Evolutionary conservation across 2,329 filamentous ascomycete species (phyloP).

Genomic region (Rachicladosporium sp.): DNA sequence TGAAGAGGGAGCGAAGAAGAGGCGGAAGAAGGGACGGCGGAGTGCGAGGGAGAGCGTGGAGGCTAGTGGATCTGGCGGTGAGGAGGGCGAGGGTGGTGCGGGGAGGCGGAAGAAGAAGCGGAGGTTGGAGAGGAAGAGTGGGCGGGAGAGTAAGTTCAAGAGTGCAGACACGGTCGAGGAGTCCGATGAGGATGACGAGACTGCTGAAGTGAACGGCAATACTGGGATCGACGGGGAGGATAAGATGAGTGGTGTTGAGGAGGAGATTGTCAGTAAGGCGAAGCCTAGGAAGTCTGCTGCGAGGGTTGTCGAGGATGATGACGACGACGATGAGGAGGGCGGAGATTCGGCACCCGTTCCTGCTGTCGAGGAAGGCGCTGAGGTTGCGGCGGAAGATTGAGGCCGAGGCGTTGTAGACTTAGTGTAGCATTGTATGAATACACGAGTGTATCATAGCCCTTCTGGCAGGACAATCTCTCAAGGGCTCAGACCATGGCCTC

Average conservation of each 20-base stretch:
- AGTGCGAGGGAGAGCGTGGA: constrained; percentile 38
- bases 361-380: constrained; percentile 6
- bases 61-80: constrained; percentile 20
- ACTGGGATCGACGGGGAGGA: constrained; percentile 19
- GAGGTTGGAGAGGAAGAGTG: constrained; percentile 43
- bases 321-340: constrained; percentile 23
- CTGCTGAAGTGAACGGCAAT: constrained; percentile 15
- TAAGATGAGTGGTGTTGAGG: constrained; percentile 10
- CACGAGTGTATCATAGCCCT: neutral
- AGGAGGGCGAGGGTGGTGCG: constrained; percentile 44
- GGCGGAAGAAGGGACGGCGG: constrained; percentile 47
- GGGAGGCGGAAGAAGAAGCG: constrained; percentile 49
- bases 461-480: no score
- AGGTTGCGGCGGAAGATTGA: constrained; percentile 1
- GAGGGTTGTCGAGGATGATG: constrained; percentile 22
- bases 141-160: constrained; percentile 57
- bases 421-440: neutral
- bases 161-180: constrained; percentile 73
- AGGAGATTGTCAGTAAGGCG: constrained; percentile 6
- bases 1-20: constrained; percentile 19
- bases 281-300: constrained; percentile 18
- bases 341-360: constrained; percentile 5
- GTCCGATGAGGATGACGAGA: constrained; percentile 50
- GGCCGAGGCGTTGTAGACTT: neutral
- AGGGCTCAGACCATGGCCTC: no score